A percentile compares a stretch with the other conserved stretches of the same genome.
Conservation (phyloP, 2,329 filamentous ascomycete species). For the Blastomyces percursus region DNA sequence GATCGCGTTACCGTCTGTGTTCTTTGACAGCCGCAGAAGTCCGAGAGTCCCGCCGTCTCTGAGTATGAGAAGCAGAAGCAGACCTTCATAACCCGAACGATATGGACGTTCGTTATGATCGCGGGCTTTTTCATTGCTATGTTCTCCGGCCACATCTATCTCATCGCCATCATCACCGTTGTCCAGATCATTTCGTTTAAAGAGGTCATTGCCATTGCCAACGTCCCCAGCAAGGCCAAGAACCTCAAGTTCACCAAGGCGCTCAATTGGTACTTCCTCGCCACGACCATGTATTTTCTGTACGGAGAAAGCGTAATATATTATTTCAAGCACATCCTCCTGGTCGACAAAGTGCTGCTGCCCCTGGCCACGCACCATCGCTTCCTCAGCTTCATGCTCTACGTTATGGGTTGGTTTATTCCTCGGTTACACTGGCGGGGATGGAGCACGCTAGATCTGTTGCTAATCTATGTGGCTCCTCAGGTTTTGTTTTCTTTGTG, state of each 20-base stretch:
- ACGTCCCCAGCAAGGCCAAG: constrained; percentile 81
- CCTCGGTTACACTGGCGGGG: not conserved
- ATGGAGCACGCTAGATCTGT: not conserved
- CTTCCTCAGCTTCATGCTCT: constrained; percentile 98
- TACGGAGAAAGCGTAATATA: constrained; percentile 99
- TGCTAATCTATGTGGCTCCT: constrained; percentile 26
- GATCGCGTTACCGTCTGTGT: not conserved
- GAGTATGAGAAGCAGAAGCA: constrained; percentile 99
- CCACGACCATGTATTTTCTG: constrained; percentile 98
- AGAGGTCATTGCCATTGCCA: constrained; percentile 96
- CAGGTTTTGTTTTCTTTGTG: constrained; percentile 97
- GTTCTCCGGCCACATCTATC: constrained; percentile 95
- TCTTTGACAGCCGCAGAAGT: not conserved
- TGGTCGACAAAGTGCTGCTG: constrained; percentile 85
- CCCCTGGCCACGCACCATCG: constrained; percentile 94
- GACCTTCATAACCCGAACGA: constrained; percentile 90
- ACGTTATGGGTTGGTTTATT: constrained; percentile 68
- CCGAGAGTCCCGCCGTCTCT: constrained; percentile 27
- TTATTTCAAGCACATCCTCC: constrained; percentile 97
- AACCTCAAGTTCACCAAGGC: constrained; percentile 90
- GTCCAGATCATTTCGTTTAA: constrained; percentile 98
- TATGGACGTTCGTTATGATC: constrained; percentile 99
- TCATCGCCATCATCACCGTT: constrained; percentile 83
- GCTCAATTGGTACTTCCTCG: constrained; percentile 97
- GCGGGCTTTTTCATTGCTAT: constrained; percentile 80